Percentiles rank a stretch among this genome's conserved stretches.
Evolutionary conservation across 179 eudicot species (phyloP).

Genomic region (Beta macrorhiza): DNA sequence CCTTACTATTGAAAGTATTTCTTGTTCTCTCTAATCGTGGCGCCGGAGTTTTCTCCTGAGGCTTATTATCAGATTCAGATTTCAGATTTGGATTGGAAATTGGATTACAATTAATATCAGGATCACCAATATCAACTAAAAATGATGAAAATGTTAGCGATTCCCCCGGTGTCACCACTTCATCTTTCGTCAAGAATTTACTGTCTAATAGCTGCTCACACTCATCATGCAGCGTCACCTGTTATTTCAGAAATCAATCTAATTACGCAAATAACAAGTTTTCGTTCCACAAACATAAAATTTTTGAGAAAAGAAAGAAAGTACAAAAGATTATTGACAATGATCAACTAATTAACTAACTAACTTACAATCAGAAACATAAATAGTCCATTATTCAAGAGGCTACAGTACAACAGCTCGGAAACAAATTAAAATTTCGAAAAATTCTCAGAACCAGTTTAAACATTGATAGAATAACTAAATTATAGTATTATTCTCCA

Average conservation of each 20-base stretch:
- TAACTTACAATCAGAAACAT: background rate
- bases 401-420: background rate
- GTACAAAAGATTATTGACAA: background rate
- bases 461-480: background rate
- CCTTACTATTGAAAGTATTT: conserved; percentile 29
- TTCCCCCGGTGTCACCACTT: conserved; percentile 56
- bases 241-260: conserved; percentile 17
- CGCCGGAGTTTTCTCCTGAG: conserved; percentile 30
- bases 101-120: conserved; percentile 33
- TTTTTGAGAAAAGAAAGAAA: too few species aligned
- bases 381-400: background rate
- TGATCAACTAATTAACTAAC: background rate
- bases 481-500: background rate
- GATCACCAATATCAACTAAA: conserved; percentile 77
- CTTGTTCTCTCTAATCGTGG: conserved; percentile 29
- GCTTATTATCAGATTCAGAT: conserved; percentile 28
- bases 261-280: background rate
- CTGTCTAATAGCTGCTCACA: conserved; percentile 55
- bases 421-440: background rate
- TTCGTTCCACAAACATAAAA: background rate
- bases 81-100: conserved; percentile 30
- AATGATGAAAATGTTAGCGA: conserved; percentile 54
- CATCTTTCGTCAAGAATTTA: conserved; percentile 55
- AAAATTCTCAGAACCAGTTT: background rate
- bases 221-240: conserved; percentile 77